Percentiles rank a stretch among this genome's conserved stretches.
Evolutionary conservation across 352 stramenopile genomes (phyloP).

Genomic region (Paralagenidium karlingii): DNA sequence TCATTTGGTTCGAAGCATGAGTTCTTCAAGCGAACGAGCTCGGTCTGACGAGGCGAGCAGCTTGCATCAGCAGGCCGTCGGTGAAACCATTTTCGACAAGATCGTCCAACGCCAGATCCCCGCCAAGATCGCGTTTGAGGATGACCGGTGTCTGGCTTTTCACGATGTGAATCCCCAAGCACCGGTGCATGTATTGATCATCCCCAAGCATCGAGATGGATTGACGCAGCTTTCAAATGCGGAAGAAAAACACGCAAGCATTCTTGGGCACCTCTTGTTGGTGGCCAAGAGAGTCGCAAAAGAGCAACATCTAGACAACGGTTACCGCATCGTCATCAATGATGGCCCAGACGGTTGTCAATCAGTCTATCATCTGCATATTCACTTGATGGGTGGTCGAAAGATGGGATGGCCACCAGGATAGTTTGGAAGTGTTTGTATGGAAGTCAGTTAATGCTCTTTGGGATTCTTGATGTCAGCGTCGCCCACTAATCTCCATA

Average conservation of each 20-base stretch:
- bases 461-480: conserved; percentile 10
- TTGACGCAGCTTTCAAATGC: conserved; percentile 87
- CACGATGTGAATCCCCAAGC: conserved; percentile 95
- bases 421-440: too few relatives aligned
- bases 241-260: conserved; percentile 85
- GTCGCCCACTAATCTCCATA: conserved; percentile 51
- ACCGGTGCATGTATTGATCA: conserved; percentile 94
- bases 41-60: too few relatives aligned
- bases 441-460: too few relatives aligned
- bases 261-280: conserved; percentile 92
- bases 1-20: too few relatives aligned
- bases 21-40: too few relatives aligned
- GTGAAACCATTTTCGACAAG: conserved; percentile 97
- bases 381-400: conserved; percentile 92
- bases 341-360: conserved; percentile 91
- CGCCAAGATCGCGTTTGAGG: conserved; percentile 92
- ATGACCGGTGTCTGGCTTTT: conserved; percentile 95
- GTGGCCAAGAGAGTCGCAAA: conserved; percentile 88
- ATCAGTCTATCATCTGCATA: conserved; percentile 84
- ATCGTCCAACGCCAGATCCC: conserved; percentile 93
- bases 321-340: conserved; percentile 97
- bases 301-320: conserved; percentile 83
- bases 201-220: conserved; percentile 91
- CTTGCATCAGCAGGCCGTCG: conserved; percentile 21
- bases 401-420: conserved; percentile 91